Evolutionary conservation across 2,329 filamentous ascomycete species (phyloP), one percentile per base, ranked within the genome.

Genomic region (Clarireedia homoeocarpa): DNA sequence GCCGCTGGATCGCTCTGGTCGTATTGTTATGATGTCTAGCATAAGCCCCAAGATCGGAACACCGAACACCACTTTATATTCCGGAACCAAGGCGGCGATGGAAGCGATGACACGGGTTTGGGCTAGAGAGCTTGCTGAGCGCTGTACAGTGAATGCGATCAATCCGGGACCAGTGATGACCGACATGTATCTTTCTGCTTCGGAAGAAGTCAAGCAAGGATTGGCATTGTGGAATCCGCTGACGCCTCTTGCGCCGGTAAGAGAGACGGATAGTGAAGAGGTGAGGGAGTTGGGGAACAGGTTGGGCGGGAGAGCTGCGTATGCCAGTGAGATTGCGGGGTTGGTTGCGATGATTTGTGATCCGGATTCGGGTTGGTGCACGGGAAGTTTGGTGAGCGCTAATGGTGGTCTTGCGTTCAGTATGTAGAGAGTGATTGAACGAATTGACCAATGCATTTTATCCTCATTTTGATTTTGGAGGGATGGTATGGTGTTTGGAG

Each of bases 51-150:
- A 73, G 17, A 68, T 83, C 2, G 82, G 83, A 7, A 80, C 81
- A 64, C 69, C 72, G 14, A 74, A 74, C 2, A 80, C 83, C 65
- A 77, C 75, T 24, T 75, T 84, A 56, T 85, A 85, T 61, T 81
- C 79, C 7, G 82, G 80, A 1, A 83, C 82, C 12, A 86, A 86
- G 65, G 82, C 81, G 0, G 83, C 82, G 0, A 67, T 86, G 3
- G 83, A 86, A 64, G 75, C 80, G 7, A 85, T 85, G 82, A 85
- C 83, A n/a, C 46, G 49, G 30, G 44, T 48, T 4, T 57, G 49
- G 50, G 44, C 49, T 5, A 47, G 49, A 34, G 49, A 57, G 23
- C 36, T 53, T 14, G 50, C 55, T 9, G 49, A 57, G 10, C 36
- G 15, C 6, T 44, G 42, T 15, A 55, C 46, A 6, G 46, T 50